phyloP scores from a whole-genome alignment of 192 early-diverging fungal genomes.

The Irineochytrium annulatum region DNA sequence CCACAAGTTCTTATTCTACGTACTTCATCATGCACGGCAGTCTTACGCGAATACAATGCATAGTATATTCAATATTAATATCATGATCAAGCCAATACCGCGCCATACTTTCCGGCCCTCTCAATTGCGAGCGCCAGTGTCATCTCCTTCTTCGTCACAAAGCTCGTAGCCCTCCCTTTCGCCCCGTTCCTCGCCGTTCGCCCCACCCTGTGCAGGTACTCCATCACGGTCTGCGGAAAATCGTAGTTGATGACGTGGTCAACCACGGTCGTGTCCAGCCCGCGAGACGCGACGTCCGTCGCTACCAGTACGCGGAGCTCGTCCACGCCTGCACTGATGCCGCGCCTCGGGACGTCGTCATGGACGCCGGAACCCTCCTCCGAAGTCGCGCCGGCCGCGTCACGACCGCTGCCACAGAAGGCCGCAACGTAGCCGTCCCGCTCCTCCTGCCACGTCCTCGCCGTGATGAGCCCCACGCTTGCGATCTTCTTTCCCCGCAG shows the following conservation, averaged over 20 bases:
- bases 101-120: too few relatives aligned
- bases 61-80: too few relatives aligned
- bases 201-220: constrained; percentile 90
- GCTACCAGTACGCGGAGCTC: constrained; percentile 63
- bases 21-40: too few relatives aligned
- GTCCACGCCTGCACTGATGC: background rate
- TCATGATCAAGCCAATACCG: too few relatives aligned
- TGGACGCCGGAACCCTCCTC: background rate
- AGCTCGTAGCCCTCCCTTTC: constrained; percentile 72
- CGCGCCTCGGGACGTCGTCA: background rate
- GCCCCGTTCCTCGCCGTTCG: constrained; percentile 82
- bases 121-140: too few relatives aligned
- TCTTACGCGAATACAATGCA: too few relatives aligned
- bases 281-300: constrained; percentile 88
- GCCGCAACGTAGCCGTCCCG: background rate
- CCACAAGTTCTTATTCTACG: too few relatives aligned
- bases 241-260: constrained; percentile 88
- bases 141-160: constrained; percentile 71
- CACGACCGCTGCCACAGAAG: background rate
- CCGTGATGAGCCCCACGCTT: background rate
- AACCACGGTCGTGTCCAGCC: constrained; percentile 82
- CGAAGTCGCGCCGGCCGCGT: background rate
- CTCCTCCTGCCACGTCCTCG: background rate
- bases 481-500: constrained; percentile 20
- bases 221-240: constrained; percentile 83